Percentiles rank a stretch among this genome's conserved stretches.
Conservation (phyloP, 225 moss, liverwort and hornwort genomes). For the Takakia lepidozioides region DNA sequence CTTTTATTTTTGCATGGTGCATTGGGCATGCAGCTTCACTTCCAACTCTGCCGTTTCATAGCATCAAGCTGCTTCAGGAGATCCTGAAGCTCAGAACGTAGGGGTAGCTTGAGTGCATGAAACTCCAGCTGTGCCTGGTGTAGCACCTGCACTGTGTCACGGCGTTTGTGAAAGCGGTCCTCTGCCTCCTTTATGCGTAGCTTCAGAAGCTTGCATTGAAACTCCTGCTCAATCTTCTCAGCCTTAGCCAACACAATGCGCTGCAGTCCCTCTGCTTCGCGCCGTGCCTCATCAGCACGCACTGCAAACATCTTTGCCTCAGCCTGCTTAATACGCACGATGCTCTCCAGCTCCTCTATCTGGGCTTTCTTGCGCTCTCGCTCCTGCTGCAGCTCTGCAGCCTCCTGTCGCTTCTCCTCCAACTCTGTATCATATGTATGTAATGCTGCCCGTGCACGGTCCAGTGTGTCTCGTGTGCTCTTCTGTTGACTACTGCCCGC, state of each 20-base stretch:
- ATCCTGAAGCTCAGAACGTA: too few species aligned
- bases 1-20: too few species aligned
- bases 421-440: conserved; percentile 76
- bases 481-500: conserved; percentile 21
- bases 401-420: conserved; percentile 76
- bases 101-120: too few species aligned
- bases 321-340: conserved; percentile 84
- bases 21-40: too few species aligned
- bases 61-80: too few species aligned
- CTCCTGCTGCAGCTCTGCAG: conserved; percentile 76
- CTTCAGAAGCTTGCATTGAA: too few species aligned
- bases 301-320: conserved; percentile 83
- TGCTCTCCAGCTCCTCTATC: conserved; percentile 86
- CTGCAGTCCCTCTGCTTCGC: conserved; percentile 81
- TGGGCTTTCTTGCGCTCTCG: conserved; percentile 65
- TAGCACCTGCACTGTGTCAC: too few species aligned
- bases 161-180: too few species aligned
- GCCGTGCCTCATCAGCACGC: conserved; percentile 90
- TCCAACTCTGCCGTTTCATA: too few species aligned
- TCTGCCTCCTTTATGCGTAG: too few species aligned
- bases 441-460: conserved; percentile 76
- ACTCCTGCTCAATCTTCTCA: too few species aligned
- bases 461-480: conserved; percentile 52
- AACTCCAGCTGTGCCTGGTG: too few species aligned
- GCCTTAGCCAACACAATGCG: conserved; percentile 80